Evolutionary conservation across 805 yeast genomes (phyloP), one percentile per base, ranked within the genome.

Genomic region (Torulaspora indica): DNA sequence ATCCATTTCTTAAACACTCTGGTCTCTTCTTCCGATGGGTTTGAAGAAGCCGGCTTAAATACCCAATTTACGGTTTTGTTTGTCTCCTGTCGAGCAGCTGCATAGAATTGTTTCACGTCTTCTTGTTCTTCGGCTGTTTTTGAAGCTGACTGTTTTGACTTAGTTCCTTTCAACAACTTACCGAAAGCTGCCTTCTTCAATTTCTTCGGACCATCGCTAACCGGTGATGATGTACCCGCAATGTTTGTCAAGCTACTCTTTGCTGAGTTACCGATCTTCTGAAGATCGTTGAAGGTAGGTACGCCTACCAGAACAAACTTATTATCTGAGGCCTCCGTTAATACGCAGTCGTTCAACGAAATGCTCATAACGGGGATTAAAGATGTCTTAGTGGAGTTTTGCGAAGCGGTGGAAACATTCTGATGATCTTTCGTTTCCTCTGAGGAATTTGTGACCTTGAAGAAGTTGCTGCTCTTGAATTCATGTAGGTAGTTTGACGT

Each of bases 401-500:
- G 46, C 14, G 46, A 38, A 7, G 48, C 18, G 8, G 43, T 35
- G n/a, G 52, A 34, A 3, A 38, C 42, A 18, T 37, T 48, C 13
- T 49, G 48, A 8, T 31, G 35, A 10, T 39, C 51, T 18, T 49
- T 49, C 20, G 43, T 35, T 25, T 77, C 81, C 22, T 68, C 61
- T 0, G 79, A 33, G 30, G 37, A 36, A 38, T 30, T 30, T 5
- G 44, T 38, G 8, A 51, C 40, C 20, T 61, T 57, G 41, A 59
- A 66, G 31, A 65, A 59, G 42, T 65, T 60, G 40, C 62, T 59
- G 35, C 60, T 66, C 55, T 75, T 78, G 63, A 81, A 82, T 60
- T 82, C 88, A 61, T 81, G 88, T 30, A 82, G 60, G 49, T 72
- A 81, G 55, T 78, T 79, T 54, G 83, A 78, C 4, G 88, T 81